Evolutionary conservation across 1,284 basidiomycete species (phyloP).

Genomic region (Sporisorium scitamineum): DNA sequence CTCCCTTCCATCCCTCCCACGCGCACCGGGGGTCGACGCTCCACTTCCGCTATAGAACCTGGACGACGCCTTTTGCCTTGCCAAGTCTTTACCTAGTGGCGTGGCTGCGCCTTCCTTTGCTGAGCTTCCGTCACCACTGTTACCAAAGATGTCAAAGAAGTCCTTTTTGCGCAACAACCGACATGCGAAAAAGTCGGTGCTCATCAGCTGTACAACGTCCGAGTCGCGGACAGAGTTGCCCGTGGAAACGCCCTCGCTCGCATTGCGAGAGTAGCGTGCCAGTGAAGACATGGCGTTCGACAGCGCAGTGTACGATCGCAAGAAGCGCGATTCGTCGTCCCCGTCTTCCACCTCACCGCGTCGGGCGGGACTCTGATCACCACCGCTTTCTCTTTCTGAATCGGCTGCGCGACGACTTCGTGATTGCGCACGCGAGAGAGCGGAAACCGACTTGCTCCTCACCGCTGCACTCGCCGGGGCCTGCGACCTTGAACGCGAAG

Average conservation of each 20-base stretch:
- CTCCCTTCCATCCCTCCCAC: background rate
- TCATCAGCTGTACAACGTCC: constrained; percentile 62
- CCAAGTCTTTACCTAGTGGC: constrained; percentile 24
- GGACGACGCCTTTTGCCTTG: constrained; percentile 19
- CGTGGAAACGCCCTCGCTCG: constrained; percentile 29
- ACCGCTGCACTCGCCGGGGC: constrained; percentile 12
- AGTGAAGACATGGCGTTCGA: constrained; percentile 57
- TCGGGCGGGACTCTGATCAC: constrained; percentile 2
- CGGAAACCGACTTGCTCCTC: constrained; percentile 20
- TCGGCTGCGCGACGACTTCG: constrained; percentile 5
- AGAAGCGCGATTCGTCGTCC: constrained; percentile 46
- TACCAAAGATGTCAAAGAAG: constrained; percentile 42
- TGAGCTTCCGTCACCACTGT: constrained; percentile 5
- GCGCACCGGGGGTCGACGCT: constrained; percentile 36
- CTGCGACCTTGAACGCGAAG: constrained; percentile 19
- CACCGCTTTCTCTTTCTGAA: constrained; percentile 5
- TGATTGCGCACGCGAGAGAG: constrained; percentile 18
- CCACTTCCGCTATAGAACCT: constrained; percentile 47
- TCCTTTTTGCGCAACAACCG: constrained; percentile 40
- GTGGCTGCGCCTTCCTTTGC: constrained; percentile 20
- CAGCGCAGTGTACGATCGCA: constrained; percentile 58
- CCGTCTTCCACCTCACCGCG: constrained; percentile 16
- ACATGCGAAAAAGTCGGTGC: constrained; percentile 53
- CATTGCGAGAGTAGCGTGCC: constrained; percentile 37
- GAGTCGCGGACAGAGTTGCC: constrained; percentile 54